Base-by-base conservation (phyloP, 2,329 filamentous ascomycete genomes). In the Monosporascus sp. region DNA sequence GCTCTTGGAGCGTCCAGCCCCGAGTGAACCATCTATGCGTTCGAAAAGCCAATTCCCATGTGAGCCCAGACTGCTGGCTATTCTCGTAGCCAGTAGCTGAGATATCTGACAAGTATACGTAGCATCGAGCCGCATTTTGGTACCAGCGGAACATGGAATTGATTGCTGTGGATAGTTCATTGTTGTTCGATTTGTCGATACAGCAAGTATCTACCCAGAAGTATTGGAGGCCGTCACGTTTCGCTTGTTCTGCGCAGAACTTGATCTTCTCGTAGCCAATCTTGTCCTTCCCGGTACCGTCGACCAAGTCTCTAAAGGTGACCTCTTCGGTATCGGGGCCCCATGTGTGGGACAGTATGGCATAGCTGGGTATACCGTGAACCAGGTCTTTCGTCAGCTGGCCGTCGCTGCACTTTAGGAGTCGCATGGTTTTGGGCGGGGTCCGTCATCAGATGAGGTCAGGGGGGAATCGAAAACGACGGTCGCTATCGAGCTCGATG, bases 301-400 rank as follows among this genome's bases (percentile, higher is more conserved):
- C 49, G 24, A 20, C 38, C 25, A 56, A 49, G 22, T 53, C 53
- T 18, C 50, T 37, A 22, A 56, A 55, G 1, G 51, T 52, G 3
- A 54, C 48, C 46, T 59, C 57, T 3, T 48, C 43, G 15, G 47
- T 46, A 17, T 47, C 44, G n/a, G 9, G 18, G 11, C 45, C 45
- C 57, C 57, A 59, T 3, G 57, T 59, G n/a, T 57, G 57, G 5
- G 55, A 59, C 4, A 57, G 53, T 24, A 59, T 59, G 8, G 55
- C 57, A 45, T 57, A 57, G 31, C 31, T 14, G 9, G 31, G 31
- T 35, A 35, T 35, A 35, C 14, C 31, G 5, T 35, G 11, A 35
- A 14, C 31, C 31, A 35, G 31, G 31, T 35, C 31, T 14, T 35
- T 2, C 31, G 31, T 35, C 5, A 35, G 31, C 31, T 35, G 31